A percentile compares a stretch with the other conserved stretches of the same genome.
Evolutionary conservation across 148 eudicot genomes (phyloP).

Genomic region (Beta vulgaris): DNA sequence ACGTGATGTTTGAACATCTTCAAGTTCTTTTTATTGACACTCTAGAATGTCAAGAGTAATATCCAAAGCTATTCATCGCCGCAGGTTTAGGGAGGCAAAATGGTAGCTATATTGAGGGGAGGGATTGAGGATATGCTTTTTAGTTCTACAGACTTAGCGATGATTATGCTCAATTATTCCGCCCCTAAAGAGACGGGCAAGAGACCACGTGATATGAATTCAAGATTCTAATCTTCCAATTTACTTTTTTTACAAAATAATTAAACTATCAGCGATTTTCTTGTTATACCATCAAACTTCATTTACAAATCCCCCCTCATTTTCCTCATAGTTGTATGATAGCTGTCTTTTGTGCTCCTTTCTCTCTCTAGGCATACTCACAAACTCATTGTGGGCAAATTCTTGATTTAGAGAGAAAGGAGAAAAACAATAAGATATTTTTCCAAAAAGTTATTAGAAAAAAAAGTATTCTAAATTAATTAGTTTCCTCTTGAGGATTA

Average conservation of each 20-base stretch:
- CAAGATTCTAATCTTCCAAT: slow-evolving; percentile 14
- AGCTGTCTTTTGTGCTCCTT: slow-evolving; percentile 50
- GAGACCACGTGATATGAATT: not conserved
- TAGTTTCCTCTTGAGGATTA: too few species aligned
- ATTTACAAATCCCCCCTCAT: slow-evolving; percentile 7
- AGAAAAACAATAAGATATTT: not conserved
- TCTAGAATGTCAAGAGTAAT: not conserved
- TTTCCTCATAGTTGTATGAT: slow-evolving; percentile 38
- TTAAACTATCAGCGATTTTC: slow-evolving; percentile 12
- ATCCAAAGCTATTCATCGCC: not conserved
- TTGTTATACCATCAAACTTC: slow-evolving; percentile 38
- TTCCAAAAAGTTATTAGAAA: not conserved
- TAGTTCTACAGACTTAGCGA: not conserved
- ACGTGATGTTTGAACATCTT: too few species aligned
- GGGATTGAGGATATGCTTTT: not conserved
- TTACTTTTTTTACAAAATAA: not conserved
- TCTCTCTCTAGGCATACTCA: not conserved
- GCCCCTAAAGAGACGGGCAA: not conserved
- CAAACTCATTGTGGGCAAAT: slow-evolving; percentile 14
- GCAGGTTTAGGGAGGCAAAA: slow-evolving; percentile 9
- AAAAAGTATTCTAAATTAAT: too few species aligned
- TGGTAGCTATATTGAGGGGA: not conserved
- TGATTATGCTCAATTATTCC: slow-evolving; percentile 3
- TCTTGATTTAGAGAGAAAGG: slow-evolving; percentile 4
- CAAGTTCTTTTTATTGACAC: too few species aligned